Conservation (phyloP, 1,284 basidiomycete species). For the Ceratobasidium sp. region DNA sequence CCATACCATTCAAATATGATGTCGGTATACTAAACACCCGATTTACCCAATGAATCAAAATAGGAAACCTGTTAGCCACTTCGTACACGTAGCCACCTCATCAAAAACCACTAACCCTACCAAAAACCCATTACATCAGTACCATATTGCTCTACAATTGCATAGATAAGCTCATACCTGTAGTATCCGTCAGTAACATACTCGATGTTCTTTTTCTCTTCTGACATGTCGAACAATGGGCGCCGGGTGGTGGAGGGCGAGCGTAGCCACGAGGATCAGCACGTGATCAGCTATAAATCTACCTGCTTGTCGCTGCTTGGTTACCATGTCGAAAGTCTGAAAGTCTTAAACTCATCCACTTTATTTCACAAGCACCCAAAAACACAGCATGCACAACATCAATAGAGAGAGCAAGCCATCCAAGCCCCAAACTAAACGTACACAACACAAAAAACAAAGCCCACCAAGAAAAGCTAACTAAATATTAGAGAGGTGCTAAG, state of each 20-base stretch:
- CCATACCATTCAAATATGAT: slow-evolving; percentile 47
- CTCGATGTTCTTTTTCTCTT: slow-evolving; percentile 2
- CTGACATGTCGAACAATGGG: slow-evolving; percentile 5
- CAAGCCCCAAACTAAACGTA: too few species aligned
- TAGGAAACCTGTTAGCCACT: slow-evolving; percentile 14
- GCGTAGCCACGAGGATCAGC: slow-evolving; percentile 19
- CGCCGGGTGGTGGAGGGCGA: slow-evolving; percentile 18
- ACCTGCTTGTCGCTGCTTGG: background rate
- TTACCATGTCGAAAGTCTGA: background rate
- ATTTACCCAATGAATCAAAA: background rate
- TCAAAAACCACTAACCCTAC: slow-evolving; percentile 22
- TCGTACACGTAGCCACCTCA: slow-evolving; percentile 8
- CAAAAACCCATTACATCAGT: background rate
- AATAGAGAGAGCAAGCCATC: too few species aligned
- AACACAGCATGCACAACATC: background rate
- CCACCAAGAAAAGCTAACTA: too few species aligned
- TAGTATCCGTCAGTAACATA: slow-evolving; percentile 28
- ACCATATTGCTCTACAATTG: background rate
- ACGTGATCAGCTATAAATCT: background rate
- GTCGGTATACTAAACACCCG: slow-evolving; percentile 36
- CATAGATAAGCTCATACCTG: background rate
- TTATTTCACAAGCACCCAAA: background rate
- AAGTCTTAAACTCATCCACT: background rate
- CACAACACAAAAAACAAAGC: background rate
- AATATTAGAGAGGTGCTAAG: too few species aligned